Base-by-base conservation (phyloP, 352 stramenopile genomes). In the Pythium phragmiticola region DNA sequence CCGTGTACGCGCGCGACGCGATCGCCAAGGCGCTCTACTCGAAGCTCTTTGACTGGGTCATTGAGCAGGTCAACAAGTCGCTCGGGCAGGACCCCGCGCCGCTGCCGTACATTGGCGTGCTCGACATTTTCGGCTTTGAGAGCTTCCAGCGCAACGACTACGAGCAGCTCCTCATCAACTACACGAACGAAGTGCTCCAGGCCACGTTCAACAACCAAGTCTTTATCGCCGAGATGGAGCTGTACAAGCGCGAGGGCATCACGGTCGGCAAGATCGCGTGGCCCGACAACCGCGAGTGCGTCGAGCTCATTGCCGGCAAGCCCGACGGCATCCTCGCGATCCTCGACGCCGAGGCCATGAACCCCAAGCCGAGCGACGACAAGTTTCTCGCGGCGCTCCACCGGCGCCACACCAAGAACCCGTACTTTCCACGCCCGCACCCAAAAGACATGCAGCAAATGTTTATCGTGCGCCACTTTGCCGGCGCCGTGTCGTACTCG, bases 21-120 rank as follows among this genome's bases (percentile, higher is more conserved):
- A 92, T 98, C 54, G 85, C 93, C 14, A 99, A 98, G 76, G 85
- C 92, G 37, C 65, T 98, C 7, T 98, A 98, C 75, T 88, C 78
- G 42, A 82, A 87, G 28, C 76, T 98, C 39, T 98, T 98, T 67
- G 81, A 96, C 65, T 97, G 90, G 90, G 76, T 98, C 42, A 94
- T 98, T 39, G 67, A 87, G 37, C 86, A 96, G 59, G 87, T 98
- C 28, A 98, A 98, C 80, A 69, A 66, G 58, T 90, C 77, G 65
- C 73, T 97, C 9, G 87, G 82, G 12, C 84, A 97, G 47, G 85
- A 94, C 47, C 80, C 87, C 36, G 75, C 75, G 26, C 70, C 81
- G 23, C 68, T 94, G 73, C 86, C 84, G 47, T 97, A 93, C 76
- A 96, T 97, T 74, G 89, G 89, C 33, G 89, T 97, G 45, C 68